Evolutionary conservation across 345 rosid genomes (phyloP), one percentile per base, ranked within the genome.

Genomic region (Bretschneidera sinensis): DNA sequence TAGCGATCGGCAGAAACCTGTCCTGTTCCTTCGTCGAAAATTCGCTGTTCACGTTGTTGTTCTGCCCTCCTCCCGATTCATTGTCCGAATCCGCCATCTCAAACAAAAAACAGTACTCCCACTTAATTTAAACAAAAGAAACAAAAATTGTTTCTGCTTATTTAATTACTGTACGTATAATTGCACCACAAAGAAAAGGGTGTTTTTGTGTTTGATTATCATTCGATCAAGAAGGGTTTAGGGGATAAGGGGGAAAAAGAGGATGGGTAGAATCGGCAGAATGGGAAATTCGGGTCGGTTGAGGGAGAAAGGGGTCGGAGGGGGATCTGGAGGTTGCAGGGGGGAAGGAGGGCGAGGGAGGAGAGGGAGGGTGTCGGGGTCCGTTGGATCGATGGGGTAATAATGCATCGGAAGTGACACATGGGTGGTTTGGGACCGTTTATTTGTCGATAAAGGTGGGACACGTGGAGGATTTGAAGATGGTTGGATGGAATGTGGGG

Each of bases 81-180:
- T 79, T 73, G 62, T 76, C 80, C 18, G 83, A 79, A 65, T 79
- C 83, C 58, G 83, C 83, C 80, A 79, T 75, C 51, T 19, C 50
- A 3, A 17, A 47, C 1, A 6, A 16, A 22, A 5, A 35, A n/a
- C n/a, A n/a, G n/a, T n/a, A n/a, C n/a, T n/a, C n/a, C n/a, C n/a
- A n/a, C n/a, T n/a, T n/a, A n/a, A 61, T 5, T 6, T 34, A 18
- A 25, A 28, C 22, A 22, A n/a, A n/a, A n/a, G n/a, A n/a, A n/a
- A n/a, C n/a, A n/a, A n/a, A n/a, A n/a, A n/a, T n/a, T n/a, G n/a
- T n/a, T n/a, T n/a, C n/a, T n/a, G n/a, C n/a, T n/a, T n/a, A n/a
- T n/a, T n/a, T n/a, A n/a, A n/a, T n/a, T n/a, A n/a, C n/a, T n/a
- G n/a, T n/a, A n/a, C n/a, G n/a, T n/a, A n/a, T n/a, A n/a, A n/a